Base-by-base conservation (phyloP, 2,329 filamentous ascomycete genomes). In the Pseudogymnoascus sp. region DNA sequence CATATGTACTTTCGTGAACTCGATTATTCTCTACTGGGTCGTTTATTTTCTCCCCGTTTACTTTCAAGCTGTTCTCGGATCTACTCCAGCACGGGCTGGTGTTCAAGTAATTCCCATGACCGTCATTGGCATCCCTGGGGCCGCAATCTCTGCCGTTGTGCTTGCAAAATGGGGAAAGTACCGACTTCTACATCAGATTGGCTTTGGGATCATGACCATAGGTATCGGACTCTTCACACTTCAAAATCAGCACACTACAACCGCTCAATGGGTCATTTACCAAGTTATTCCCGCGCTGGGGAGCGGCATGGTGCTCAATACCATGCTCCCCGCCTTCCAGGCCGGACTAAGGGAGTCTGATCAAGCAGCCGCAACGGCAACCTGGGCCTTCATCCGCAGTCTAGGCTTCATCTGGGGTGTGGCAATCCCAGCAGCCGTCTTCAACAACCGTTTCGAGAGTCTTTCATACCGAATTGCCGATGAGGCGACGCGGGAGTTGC, bases 371-470 rank as follows among this genome's bases (percentile, higher is more conserved):
- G 47, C 47, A 31, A 53, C 47, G 8, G 47, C 47, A 11, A 31
- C 47, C n/a, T 53, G 47, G 47, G 7, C 47, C 16, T 53, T 53
- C 64, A 69, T 79, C 64, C 76, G 79, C 50, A 76, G 71, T 61
- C 76, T 82, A 16, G 80, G 80, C 4, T 69, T 73, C 21, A 75
- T 77, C 6, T 76, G 80, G 68, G 80, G 78, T 14, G 59, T 61
- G 5, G 38, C 38, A 24, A 61, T 37, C 38, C 59, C 59, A 24
- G 59, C 59, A n/a, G 59, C 59, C 31, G 24, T 61, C 4, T 61
- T 61, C 10, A 61, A 61, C 31, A 61, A 61, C 29, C 21, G 38
- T 29, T 61, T 61, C 29, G 29, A 42, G 19, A 37, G 40, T 6
- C 33, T 61, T 8, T 37, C 59, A 16, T 61, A 44, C 33, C 24